Evolutionary conservation across 495 filamentous ascomycete genomes (phyloP), one percentile per base, ranked within the genome.

Genomic region (Aspergillus wentii): DNA sequence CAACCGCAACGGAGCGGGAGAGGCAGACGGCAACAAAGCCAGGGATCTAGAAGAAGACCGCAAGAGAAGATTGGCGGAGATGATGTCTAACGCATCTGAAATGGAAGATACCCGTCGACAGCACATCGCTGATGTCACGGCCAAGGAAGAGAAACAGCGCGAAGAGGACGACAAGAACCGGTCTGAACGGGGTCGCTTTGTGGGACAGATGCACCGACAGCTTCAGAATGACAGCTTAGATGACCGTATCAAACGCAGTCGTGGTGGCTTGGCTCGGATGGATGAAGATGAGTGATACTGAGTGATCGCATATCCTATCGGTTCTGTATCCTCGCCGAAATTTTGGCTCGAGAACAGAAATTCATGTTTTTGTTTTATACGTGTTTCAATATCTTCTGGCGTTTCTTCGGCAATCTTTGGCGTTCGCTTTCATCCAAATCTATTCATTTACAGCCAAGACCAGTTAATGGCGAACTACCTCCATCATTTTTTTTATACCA

Each of bases 21-120:
- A 25, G 10, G 17, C 8, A 15, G 15, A 43, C 19, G 33, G 41
- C 4, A 25, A 43, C 28, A 44, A 40, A 13, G 41, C 48, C 15
- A 60, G 59, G 20, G 54, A 52, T 3, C 29, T 40, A 11, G 58
- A 65, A 21, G 67, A 68, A 42, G 68, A 74, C 28, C 66, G 66
- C 21, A 55, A 56, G 19, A 61, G 62, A 33, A 91, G 85, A 52
- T 68, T 97, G 4, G 87, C 85, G 13, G 85, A 82, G 22, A 98
- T 98, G 92, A 86, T 88, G 51, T 73, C 76, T 17, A 86, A 86
- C 37, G 92, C 92, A n/a, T 69, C 71, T 3, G 76, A 84, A 9
- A 70, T 98, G 42, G 86, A 96, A 56, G 48, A 71, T 25, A 79
- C 84, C 33, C 85, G 92, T 14, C 77, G 79, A 32, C 72, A 75